Conservation (phyloP, 169 alveolate genomes). For the Plasmodium fragile region DNA sequence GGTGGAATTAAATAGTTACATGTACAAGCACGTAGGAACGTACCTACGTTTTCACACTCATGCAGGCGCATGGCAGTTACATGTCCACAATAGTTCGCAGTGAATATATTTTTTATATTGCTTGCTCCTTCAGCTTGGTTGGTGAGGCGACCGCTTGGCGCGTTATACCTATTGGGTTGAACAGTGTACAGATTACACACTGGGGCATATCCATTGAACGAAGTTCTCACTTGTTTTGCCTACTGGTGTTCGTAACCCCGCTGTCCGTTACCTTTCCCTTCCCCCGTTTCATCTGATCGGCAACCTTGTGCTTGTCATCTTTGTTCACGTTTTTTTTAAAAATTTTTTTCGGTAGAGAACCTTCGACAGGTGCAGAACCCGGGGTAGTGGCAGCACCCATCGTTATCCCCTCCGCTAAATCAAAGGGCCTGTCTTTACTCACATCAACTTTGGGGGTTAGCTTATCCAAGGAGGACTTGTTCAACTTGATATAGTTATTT, state of each 20-base stretch:
- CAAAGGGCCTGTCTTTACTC: neutral
- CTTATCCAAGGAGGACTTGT: conserved; percentile 9
- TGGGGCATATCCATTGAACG: neutral
- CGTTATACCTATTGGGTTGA: neutral
- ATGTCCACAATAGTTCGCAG: neutral
- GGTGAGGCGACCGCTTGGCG: neutral
- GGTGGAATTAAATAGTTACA: neutral
- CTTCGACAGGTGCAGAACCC: neutral
- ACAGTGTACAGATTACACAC: neutral
- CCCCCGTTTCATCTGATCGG: conserved; percentile 29
- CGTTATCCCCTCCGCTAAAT: neutral
- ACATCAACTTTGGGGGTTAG: neutral
- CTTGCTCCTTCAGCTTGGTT: neutral
- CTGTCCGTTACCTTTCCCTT: conserved; percentile 24
- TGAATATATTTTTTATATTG: neutral
- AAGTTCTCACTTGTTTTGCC: neutral
- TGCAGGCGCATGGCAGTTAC: neutral
- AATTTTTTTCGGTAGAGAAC: conserved; percentile 13
- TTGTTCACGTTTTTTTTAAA: conserved; percentile 7
- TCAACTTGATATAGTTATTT: conserved; percentile 12
- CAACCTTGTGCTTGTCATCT: conserved; percentile 12
- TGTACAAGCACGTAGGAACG: neutral
- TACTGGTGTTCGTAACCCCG: neutral
- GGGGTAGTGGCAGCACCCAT: neutral
- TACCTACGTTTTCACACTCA: neutral